Evolutionary conservation across 2,329 filamentous ascomycete genomes (phyloP).

Genomic region (Rugonectria rugulosa): DNA sequence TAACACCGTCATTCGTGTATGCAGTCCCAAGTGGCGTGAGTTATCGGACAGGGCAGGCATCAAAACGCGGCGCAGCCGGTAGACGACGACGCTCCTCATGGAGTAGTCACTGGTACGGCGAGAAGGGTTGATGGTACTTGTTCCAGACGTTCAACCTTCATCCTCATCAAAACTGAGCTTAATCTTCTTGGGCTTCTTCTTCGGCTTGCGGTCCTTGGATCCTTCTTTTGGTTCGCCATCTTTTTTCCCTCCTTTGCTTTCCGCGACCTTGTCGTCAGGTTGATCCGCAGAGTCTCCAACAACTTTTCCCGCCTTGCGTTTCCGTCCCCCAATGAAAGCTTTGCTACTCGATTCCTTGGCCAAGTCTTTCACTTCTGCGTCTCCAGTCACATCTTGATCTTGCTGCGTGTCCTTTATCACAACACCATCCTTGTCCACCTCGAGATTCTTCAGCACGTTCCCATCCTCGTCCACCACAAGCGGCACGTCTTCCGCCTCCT

Average conservation of each 20-base stretch:
- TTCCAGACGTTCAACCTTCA: conserved; percentile 51
- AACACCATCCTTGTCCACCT: conserved; percentile 53
- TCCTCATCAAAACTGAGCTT: conserved; percentile 74
- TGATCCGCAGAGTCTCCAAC: conserved; percentile 45
- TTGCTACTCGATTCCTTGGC: conserved; percentile 41
- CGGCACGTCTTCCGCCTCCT: conserved; percentile 79
- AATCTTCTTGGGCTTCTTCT: conserved; percentile 69
- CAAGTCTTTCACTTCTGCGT: conserved; percentile 42
- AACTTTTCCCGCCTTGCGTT: conserved; percentile 59
- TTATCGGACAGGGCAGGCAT: neutral
- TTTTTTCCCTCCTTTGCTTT: conserved; percentile 22
- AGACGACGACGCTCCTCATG: conserved; percentile 1
- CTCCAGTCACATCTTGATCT: conserved; percentile 20
- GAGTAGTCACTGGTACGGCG: neutral
- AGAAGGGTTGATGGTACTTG: neutral
- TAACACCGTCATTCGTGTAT: no score
- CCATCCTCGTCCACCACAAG: conserved; percentile 77
- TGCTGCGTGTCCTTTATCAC: conserved; percentile 44
- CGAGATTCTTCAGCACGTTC: conserved; percentile 65
- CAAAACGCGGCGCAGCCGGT: conserved; percentile 7
- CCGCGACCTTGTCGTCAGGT: conserved; percentile 18
- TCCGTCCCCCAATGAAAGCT: conserved; percentile 51
- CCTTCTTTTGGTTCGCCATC: conserved; percentile 40
- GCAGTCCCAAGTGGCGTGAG: conserved; percentile 12
- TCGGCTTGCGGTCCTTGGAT: conserved; percentile 44